phyloP scores from a whole-genome alignment of 805 yeast species.

The Wickerhamiella parazyma region DNA sequence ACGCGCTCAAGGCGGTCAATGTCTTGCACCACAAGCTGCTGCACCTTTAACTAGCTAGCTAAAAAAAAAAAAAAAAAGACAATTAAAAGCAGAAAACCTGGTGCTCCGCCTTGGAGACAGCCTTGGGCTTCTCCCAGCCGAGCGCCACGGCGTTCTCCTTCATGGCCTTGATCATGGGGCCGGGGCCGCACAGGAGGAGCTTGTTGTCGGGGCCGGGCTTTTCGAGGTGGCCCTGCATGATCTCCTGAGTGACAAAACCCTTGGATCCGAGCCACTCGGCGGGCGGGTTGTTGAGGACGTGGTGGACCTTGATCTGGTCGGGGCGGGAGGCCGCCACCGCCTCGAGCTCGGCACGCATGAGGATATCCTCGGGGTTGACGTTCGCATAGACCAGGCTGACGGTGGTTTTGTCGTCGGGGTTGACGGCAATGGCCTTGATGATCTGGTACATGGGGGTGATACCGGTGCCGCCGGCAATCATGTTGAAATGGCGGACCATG shows the following conservation, averaged over 20 bases:
- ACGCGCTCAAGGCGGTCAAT: slow-evolving; percentile 72
- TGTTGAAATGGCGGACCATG: slow-evolving; percentile 57
- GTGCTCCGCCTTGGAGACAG: slow-evolving; percentile 80
- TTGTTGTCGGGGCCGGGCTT: slow-evolving; percentile 45
- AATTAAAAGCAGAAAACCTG: slow-evolving; percentile 71
- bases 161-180: slow-evolving; percentile 76
- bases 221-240: slow-evolving; percentile 52
- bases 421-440: slow-evolving; percentile 60
- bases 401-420: slow-evolving; percentile 68
- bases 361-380: slow-evolving; percentile 63
- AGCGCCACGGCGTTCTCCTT: slow-evolving; percentile 63
- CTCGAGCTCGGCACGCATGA: slow-evolving; percentile 70
- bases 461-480: slow-evolving; percentile 97
- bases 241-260: slow-evolving; percentile 69
- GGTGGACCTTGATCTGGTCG: slow-evolving; percentile 42
- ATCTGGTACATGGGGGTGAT: slow-evolving; percentile 84
- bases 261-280: slow-evolving; percentile 61
- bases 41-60: slow-evolving; percentile 18
- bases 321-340: slow-evolving; percentile 34
- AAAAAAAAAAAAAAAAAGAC: too few relatives aligned
- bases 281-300: slow-evolving; percentile 61
- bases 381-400: slow-evolving; percentile 70
- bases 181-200: slow-evolving; percentile 85
- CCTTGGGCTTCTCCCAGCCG: slow-evolving; percentile 76
- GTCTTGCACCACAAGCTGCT: slow-evolving; percentile 70